phyloP scores from a whole-genome alignment of 495 filamentous ascomycete genomes.

The Xylaria cubensis region DNA sequence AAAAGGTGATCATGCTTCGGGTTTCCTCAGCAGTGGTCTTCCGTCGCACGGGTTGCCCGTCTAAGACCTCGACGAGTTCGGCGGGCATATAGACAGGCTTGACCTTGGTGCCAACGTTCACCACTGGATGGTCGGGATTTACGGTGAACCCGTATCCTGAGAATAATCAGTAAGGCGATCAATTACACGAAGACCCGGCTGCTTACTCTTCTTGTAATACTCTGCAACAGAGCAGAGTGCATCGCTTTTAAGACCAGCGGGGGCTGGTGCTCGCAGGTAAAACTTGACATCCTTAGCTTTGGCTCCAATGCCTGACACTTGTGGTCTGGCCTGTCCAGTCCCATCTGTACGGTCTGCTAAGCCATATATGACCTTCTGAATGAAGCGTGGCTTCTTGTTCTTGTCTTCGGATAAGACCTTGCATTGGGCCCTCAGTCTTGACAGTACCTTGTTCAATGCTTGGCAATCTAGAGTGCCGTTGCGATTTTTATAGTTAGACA shows the following conservation, averaged over 20 bases:
- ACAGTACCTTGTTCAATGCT: slow-evolving; percentile 51
- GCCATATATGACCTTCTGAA: slow-evolving; percentile 28
- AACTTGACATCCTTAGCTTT: slow-evolving; percentile 56
- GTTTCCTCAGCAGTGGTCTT: slow-evolving; percentile 66
- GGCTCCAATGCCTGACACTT: slow-evolving; percentile 45
- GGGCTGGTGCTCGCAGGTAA: slow-evolving; percentile 42
- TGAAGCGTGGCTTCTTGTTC: neutral
- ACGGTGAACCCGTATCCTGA: slow-evolving; percentile 43
- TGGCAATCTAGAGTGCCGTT: neutral
- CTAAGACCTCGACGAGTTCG: slow-evolving; percentile 68
- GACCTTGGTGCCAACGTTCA: slow-evolving; percentile 69
- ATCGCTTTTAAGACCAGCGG: slow-evolving; percentile 34
- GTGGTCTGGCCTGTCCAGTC: slow-evolving; percentile 39
- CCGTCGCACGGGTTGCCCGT: slow-evolving; percentile 67
- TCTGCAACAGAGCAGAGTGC: slow-evolving; percentile 40
- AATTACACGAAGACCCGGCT: neutral
- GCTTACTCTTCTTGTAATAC: slow-evolving; percentile 44
- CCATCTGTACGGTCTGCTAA: slow-evolving; percentile 43
- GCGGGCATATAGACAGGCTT: slow-evolving; percentile 70
- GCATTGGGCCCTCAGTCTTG: slow-evolving; percentile 50
- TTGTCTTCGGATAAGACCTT: slow-evolving; percentile 51
- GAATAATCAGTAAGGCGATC: slow-evolving; percentile 26
- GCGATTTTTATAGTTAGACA: slow-evolving; percentile 13
- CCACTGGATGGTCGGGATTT: slow-evolving; percentile 60
- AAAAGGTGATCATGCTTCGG: slow-evolving; percentile 69